Percentiles rank a stretch among this genome's conserved stretches.
Evolutionary conservation across 805 yeast species (phyloP).

Genomic region (Brettanomyces custersianus): DNA sequence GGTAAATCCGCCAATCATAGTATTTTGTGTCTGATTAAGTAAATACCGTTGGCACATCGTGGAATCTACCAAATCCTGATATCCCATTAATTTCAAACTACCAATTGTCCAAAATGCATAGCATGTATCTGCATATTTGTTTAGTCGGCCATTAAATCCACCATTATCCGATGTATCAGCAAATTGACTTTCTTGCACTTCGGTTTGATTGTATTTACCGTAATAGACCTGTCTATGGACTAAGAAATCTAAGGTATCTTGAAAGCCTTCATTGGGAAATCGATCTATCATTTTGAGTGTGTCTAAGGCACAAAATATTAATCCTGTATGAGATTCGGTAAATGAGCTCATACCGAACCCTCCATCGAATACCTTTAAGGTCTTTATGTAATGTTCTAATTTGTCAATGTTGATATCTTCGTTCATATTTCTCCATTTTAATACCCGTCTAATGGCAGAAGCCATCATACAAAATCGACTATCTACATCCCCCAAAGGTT

Average conservation of each 20-base stretch:
- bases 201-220: constrained; percentile 21
- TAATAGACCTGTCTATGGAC: constrained; percentile 52
- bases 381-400: constrained; percentile 30
- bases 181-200: constrained; percentile 19
- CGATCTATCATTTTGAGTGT: constrained; percentile 36
- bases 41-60: constrained; percentile 34
- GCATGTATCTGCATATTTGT: constrained; percentile 80
- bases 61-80: constrained; percentile 25
- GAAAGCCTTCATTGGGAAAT: constrained; percentile 17
- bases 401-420: constrained; percentile 35
- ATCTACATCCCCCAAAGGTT: constrained; percentile 55
- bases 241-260: constrained; percentile 47
- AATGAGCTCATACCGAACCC: constrained; percentile 50
- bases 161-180: constrained; percentile 51
- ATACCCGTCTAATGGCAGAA: constrained; percentile 45
- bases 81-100: constrained; percentile 37
- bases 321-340: constrained; percentile 76
- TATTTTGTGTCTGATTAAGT: constrained; percentile 48
- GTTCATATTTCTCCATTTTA: constrained; percentile 16
- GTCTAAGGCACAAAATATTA: constrained; percentile 77
- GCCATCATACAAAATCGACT: constrained; percentile 72
- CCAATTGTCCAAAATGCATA: constrained; percentile 79
- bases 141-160: constrained; percentile 81
- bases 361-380: constrained; percentile 44
- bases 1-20: constrained; percentile 66